These are phyloP conservation scores for Lachancea lanzarotensis DNA, from an alignment of 805 yeast species.

Conservation along the genomic window DNA sequence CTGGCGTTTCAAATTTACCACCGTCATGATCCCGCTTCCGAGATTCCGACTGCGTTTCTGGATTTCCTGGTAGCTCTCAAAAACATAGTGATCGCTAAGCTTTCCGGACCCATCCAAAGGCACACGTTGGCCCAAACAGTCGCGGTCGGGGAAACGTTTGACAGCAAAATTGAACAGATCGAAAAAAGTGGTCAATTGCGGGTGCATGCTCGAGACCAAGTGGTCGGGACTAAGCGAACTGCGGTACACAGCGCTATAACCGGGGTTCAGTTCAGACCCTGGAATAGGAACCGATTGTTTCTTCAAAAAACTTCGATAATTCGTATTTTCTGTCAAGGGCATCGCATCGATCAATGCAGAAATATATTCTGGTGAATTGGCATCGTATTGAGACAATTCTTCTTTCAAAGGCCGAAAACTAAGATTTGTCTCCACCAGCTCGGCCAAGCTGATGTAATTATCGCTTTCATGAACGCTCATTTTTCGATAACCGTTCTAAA, in stretches of 20 bases:
- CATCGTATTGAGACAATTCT: slow-evolving; percentile 14
- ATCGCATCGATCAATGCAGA: slow-evolving; percentile 16
- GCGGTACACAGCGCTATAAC: slow-evolving; percentile 49
- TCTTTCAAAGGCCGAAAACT: slow-evolving; percentile 16
- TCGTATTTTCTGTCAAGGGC: slow-evolving; percentile 23
- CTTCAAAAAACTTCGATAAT: slow-evolving; percentile 20
- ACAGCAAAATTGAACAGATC: slow-evolving; percentile 40
- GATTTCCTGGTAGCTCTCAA: slow-evolving; percentile 39
- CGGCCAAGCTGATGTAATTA: slow-evolving; percentile 16
- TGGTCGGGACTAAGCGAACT: slow-evolving; percentile 33
- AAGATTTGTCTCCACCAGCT: slow-evolving; percentile 22
- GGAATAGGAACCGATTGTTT: slow-evolving; percentile 35
- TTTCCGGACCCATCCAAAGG: slow-evolving; percentile 29
- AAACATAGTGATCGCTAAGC: slow-evolving; percentile 39
- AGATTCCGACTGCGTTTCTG: slow-evolving; percentile 39
- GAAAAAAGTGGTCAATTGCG: slow-evolving; percentile 39
- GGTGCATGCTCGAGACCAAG: slow-evolving; percentile 37
- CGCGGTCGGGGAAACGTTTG: slow-evolving; percentile 31
- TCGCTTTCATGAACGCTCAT: not conserved
- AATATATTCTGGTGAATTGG: slow-evolving; percentile 26
- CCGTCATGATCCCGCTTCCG: slow-evolving; percentile 49
- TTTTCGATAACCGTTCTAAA: too few relatives aligned
- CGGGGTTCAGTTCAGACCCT: slow-evolving; percentile 33
- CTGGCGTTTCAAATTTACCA: slow-evolving; percentile 35
- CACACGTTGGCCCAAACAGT: slow-evolving; percentile 43